Base-by-base conservation (phyloP, 371 early-diverging fungal genomes). In the Batkoa obscura region DNA sequence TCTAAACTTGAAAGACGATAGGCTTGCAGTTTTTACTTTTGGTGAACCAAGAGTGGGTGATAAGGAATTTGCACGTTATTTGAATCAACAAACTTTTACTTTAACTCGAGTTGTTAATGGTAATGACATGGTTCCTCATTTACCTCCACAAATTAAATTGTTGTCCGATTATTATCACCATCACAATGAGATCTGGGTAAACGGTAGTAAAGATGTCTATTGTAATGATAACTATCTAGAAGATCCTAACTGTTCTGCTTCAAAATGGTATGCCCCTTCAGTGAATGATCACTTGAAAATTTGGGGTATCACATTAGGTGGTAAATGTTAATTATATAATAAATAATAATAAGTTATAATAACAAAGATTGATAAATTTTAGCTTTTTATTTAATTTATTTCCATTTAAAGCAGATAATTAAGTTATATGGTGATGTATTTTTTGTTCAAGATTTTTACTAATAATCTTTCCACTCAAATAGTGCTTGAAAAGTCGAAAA, bases 211-310 rank as follows among this genome's bases (percentile, higher is more conserved):
- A 4, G 17, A 12, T 45, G 15, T 15, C 3, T 15, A 15, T 23
- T 45, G 45, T n/a, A n/a, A 45, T n/a, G 17, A 12, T n/a, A 45
- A n/a, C 45, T 45, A 45, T 23, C 45, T 45, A 4, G 45, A 45
- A n/a, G 45, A 45, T n/a, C 15, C 45, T n/a, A n/a, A 45, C 45
- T 45, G 45, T n/a, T 45, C 45, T n/a, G n/a, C n/a, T n/a, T n/a
- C n/a, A n/a, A n/a, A n/a, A n/a, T n/a, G n/a, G n/a, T n/a, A n/a
- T n/a, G n/a, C n/a, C n/a, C n/a, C n/a, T n/a, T n/a, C n/a, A n/a
- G n/a, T n/a, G n/a, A n/a, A n/a, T n/a, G 45, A 45, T 45, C 45
- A 45, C 17, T 45, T 8, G 10, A 15, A 12, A n/a, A n/a, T 45
- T 45, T 45, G 45, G 45, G 45, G 45, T 45, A 12, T 45, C 3